Evolutionary conservation across 2,329 filamentous ascomycete genomes (phyloP).

Genomic region (Nothophoma quercina): DNA sequence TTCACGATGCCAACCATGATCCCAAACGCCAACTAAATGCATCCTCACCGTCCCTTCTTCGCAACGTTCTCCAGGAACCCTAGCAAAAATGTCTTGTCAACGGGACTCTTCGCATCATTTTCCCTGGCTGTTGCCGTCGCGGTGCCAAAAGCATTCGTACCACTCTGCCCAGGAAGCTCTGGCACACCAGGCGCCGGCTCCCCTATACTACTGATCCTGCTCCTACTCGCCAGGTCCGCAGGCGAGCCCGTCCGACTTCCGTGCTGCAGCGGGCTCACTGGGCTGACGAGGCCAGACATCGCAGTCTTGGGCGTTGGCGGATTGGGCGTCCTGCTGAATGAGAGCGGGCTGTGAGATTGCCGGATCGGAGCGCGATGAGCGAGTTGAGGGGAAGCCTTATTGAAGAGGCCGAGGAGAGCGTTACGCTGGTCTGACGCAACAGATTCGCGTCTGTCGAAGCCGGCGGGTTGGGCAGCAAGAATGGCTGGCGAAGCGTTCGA

Average conservation of each 20-base stretch:
- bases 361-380: conserved; percentile 22
- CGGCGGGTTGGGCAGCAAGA: conserved; percentile 7
- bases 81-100: conserved; percentile 78
- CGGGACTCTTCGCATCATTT: conserved; percentile 55
- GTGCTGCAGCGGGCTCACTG: conserved; percentile 47
- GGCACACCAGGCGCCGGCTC: conserved; percentile 20
- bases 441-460: conserved; percentile 39
- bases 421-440: conserved; percentile 43
- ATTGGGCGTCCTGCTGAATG: conserved; percentile 28
- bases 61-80: conserved; percentile 71
- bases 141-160: not conserved
- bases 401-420: conserved; percentile 48
- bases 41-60: conserved; percentile 34
- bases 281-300: conserved; percentile 49
- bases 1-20: not conserved
- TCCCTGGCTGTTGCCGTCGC: not conserved
- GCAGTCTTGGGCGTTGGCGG: conserved; percentile 40
- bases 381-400: conserved; percentile 32
- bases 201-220: conserved; percentile 47
- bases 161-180: not conserved
- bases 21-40: not conserved
- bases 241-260: conserved; percentile 37
- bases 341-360: conserved; percentile 28
- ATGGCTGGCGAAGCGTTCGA: conserved; percentile 5
- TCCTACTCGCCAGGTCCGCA: conserved; percentile 35